Evolutionary conservation across 2,329 filamentous ascomycete genomes (phyloP), one percentile per base, ranked within the genome.

Genomic region (Colletotrichum higginsianum): DNA sequence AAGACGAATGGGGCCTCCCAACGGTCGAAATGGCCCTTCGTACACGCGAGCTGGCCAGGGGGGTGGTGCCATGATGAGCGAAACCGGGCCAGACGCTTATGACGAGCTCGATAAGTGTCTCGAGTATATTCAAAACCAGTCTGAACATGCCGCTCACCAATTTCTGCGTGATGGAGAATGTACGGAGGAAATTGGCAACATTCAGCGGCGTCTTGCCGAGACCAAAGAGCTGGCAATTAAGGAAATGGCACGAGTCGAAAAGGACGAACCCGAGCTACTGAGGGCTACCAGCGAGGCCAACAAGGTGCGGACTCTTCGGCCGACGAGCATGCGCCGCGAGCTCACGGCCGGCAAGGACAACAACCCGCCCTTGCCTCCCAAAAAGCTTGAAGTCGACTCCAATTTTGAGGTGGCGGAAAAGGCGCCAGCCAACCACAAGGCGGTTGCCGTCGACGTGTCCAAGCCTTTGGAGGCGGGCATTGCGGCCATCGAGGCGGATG

Each of bases 111-210:
- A 98, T 79, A 93, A 92, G 78, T 89, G 90, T 0, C 85, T 98
- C 35, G 95, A 98, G 78, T 89, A 90, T 74, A 93, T 94, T 6
- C 94, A 98, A 80, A 88, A 88, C 67, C 89, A 95, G 76, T 97
- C 94, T 79, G 95, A 98, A 82, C 91, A 91, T 65, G 95, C 93
- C 3, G 95, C 95, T 0, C 95, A 97, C 78, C 94, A 97, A 77
- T 94, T 96, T 73, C 86, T 98, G n/a, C 90, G 95, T 30, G 93
- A 95, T 64, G 95, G 95, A 13, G 92, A 96, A 77, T 98, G 95
- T 81, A 88, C 86, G n/a, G 88, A 90, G 21, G 94, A 97, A 80
- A 87, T 98, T 49, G 85, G 86, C 35, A 91, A 90, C 57, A 92
- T 95, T 64, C 89, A 91, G 77, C 85, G 86, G 68, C 89, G 90